A percentile compares a stretch with the other conserved stretches of the same genome.
Conservation (phyloP, 495 filamentous ascomycete species). For the Penicillium herquei region DNA sequence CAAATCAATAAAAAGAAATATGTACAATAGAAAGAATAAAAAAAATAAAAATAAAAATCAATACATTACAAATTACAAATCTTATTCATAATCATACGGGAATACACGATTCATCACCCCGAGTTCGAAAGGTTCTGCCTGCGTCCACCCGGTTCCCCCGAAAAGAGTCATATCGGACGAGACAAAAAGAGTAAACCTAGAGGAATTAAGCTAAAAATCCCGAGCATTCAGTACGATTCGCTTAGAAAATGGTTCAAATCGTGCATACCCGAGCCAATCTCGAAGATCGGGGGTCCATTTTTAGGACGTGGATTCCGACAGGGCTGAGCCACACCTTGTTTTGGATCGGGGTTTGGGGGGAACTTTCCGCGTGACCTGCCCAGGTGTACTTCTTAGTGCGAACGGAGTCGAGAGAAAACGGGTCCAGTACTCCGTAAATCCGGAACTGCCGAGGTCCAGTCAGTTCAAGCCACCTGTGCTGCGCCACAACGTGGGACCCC, state of each 20-base stretch:
- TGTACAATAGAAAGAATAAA: background rate
- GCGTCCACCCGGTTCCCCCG: background rate
- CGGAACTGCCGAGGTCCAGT: background rate
- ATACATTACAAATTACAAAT: too few relatives aligned
- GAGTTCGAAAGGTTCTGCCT: background rate
- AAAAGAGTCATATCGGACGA: constrained; percentile 5
- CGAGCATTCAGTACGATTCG: background rate
- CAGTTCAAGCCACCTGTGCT: background rate
- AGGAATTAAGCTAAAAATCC: background rate
- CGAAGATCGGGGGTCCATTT: constrained; percentile 14
- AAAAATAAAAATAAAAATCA: background rate
- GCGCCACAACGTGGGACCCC: constrained; percentile 11
- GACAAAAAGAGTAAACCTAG: background rate
- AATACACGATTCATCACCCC: background rate
- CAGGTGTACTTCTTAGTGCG: too few relatives aligned
- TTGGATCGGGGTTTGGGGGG: background rate
- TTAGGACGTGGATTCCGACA: constrained; percentile 14
- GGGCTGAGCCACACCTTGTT: constrained; percentile 28
- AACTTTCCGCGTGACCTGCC: constrained; percentile 9
- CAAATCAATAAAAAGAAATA: background rate
- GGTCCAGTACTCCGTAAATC: background rate
- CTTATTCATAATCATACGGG: too few relatives aligned
- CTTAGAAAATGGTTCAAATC: constrained; percentile 1
- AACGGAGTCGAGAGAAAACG: background rate
- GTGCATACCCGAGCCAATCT: background rate